Conservation (phyloP, 768 basidiomycete genomes). For the Amanita rimosa region DNA sequence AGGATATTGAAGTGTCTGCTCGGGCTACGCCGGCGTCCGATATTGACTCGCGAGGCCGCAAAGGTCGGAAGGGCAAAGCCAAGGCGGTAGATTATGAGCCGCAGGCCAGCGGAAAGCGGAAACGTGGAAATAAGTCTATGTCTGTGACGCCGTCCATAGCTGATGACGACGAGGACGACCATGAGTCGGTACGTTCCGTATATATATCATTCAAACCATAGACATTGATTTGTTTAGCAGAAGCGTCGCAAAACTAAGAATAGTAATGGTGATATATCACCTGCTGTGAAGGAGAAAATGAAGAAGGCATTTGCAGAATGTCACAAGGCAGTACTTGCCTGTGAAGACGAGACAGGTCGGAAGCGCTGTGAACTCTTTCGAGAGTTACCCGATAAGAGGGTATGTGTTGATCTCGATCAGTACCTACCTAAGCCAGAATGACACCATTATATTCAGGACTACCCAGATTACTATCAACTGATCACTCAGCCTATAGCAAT, state of each 20-base stretch:
- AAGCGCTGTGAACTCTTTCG: constrained; percentile 82
- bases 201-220: background rate
- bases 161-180: constrained; percentile 72
- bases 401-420: constrained; percentile 18
- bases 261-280: constrained; percentile 33
- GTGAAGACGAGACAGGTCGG: constrained; percentile 63
- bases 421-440: background rate
- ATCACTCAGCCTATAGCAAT: constrained; percentile 86
- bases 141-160: constrained; percentile 71
- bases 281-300: constrained; percentile 60
- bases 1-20: constrained; percentile 48
- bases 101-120: constrained; percentile 55
- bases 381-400: constrained; percentile 73
- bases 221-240: constrained; percentile 23
- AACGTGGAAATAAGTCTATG: constrained; percentile 61
- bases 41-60: constrained; percentile 46
- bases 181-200: constrained; percentile 40
- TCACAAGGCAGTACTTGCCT: constrained; percentile 59
- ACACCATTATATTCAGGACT: constrained; percentile 38
- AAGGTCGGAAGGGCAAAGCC: constrained; percentile 53
- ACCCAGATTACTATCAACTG: constrained; percentile 87
- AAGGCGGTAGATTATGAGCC: constrained; percentile 41
- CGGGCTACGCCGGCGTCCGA: constrained; percentile 58
- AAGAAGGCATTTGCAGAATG: constrained; percentile 76
- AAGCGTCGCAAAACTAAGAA: constrained; percentile 78